Evolutionary conservation across 2,329 filamentous ascomycete species (phyloP).

Genomic region (Teratosphaeria zuluensis): DNA sequence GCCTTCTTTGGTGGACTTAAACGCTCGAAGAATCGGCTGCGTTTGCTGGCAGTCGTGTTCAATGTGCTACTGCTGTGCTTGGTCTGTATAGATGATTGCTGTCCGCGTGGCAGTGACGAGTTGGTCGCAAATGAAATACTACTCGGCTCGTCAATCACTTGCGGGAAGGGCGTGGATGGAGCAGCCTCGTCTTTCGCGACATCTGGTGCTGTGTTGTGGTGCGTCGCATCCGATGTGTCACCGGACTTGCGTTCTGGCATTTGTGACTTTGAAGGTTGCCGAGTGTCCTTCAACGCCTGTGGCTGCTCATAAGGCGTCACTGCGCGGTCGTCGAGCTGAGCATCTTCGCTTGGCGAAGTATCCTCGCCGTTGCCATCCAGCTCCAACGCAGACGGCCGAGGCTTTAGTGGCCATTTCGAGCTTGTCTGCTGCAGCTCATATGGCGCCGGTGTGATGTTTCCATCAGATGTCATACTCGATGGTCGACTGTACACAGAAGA

Average conservation of each 20-base stretch:
- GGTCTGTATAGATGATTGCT: constrained; percentile 3
- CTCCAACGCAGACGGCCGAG: background rate
- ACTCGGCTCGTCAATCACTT: background rate
- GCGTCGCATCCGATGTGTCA: background rate
- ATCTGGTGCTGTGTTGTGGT: background rate
- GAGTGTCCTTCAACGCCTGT: background rate
- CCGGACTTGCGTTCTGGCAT: background rate
- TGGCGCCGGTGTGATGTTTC: background rate
- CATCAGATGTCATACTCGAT: constrained; percentile 7
- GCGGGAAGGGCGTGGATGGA: background rate
- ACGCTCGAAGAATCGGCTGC: constrained; percentile 12
- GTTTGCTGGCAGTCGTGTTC: constrained; percentile 7
- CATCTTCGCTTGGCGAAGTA: background rate
- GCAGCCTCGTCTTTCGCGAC: background rate
- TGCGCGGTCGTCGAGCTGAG: background rate
- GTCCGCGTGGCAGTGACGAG: background rate
- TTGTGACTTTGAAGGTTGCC: background rate
- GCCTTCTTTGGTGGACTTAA: constrained; percentile 14
- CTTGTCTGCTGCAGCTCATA: background rate
- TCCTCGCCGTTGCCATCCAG: background rate
- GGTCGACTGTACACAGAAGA: constrained; percentile 34
- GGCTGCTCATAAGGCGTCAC: background rate
- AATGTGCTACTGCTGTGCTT: constrained; percentile 15
- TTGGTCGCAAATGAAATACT: background rate
- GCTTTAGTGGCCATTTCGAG: background rate